These are phyloP conservation scores for Ciborinia camelliae DNA, from an alignment of 2,329 filamentous ascomycete species.

Conservation along the genomic window DNA sequence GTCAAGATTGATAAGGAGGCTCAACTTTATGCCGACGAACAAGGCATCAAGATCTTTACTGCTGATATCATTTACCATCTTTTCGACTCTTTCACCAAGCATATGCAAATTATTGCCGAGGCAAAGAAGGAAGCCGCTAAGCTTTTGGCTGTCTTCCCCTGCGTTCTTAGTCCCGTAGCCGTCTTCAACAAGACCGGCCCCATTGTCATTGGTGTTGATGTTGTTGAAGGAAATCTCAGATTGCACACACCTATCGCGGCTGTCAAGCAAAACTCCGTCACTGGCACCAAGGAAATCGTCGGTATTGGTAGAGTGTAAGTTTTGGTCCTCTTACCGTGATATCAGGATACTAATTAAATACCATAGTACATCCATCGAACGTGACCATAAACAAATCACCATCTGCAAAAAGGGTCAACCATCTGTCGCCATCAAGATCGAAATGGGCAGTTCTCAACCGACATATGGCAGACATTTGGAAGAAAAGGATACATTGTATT, in stretches of 20 bases:
- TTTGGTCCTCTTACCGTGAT: background rate
- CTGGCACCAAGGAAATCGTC: constrained; percentile 79
- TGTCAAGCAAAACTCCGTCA: constrained; percentile 76
- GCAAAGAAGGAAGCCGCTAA: constrained; percentile 97
- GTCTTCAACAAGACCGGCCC: constrained; percentile 98
- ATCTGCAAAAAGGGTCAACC: constrained; percentile 95
- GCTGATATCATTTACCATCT: constrained; percentile 99
- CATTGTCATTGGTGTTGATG: constrained; percentile 93
- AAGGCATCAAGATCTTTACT: constrained; percentile 96
- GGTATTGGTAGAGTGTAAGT: constrained; percentile 74
- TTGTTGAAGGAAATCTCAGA: constrained; percentile 81
- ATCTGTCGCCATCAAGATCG: constrained; percentile 97
- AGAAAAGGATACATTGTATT: constrained; percentile 85
- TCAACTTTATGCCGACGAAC: constrained; percentile 82
- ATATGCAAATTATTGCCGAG: constrained; percentile 83
- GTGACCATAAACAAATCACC: constrained; percentile 91
- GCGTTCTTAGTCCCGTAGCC: constrained; percentile 81
- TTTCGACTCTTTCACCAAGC: constrained; percentile 93
- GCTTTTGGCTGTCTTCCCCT: constrained; percentile 94
- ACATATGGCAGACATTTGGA: constrained; percentile 93
- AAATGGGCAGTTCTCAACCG: constrained; percentile 87
- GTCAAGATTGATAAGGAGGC: constrained; percentile 99
- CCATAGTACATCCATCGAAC: constrained; percentile 83
- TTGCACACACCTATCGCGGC: constrained; percentile 87
- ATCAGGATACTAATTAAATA: background rate